Evolutionary conservation across 495 filamentous ascomycete species (phyloP), one percentile per base, ranked within the genome.

Genomic region (Platismatia glauca): DNA sequence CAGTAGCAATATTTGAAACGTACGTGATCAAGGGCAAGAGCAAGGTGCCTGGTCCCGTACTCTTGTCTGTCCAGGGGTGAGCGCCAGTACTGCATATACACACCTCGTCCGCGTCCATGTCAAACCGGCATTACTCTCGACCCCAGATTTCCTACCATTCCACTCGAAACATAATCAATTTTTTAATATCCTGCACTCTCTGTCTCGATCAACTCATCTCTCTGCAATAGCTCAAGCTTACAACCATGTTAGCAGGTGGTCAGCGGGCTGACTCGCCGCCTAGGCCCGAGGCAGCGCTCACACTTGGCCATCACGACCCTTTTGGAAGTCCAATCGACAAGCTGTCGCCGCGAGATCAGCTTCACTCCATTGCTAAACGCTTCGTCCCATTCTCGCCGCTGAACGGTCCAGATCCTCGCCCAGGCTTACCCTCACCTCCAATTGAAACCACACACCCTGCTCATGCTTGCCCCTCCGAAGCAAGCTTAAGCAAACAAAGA

Each of bases 401-500:
- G 7, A 39, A 31, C 18, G 31, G 33, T 52, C 31, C 44, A 38
- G 59, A 52, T 38, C 35, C 62, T 46, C 58, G 37, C 16, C 37
- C 37, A 37, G 31, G 41, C 16, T 31, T 39, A 34, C 57, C 59
- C 29, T 41, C 44, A 39, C 48, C 48, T 24, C 48, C 35, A 12
- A 18, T 44, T 29, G 59, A 39, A 55, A 24, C 55, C 27, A 43
- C 35, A 7, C 22, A 48, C 9, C 18, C 46, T 46, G 27, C 33
- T 31, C 37, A 37, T 33, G 53, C 43, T 57, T 18, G 4, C 52
- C 44, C 53, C n/a, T 37, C 52, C 46, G 64, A 61, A 58, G 35
- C 60, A 29, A 64, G 60, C 57, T 55, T 53, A 31, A 61, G 52
- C 58, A 68, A 61, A 37, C 50, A 16, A 44, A 60, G 63, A 64